Evolutionary conservation across 2,329 filamentous ascomycete genomes (phyloP), one percentile per base, ranked within the genome.

Genomic region (Xylariales sp.): DNA sequence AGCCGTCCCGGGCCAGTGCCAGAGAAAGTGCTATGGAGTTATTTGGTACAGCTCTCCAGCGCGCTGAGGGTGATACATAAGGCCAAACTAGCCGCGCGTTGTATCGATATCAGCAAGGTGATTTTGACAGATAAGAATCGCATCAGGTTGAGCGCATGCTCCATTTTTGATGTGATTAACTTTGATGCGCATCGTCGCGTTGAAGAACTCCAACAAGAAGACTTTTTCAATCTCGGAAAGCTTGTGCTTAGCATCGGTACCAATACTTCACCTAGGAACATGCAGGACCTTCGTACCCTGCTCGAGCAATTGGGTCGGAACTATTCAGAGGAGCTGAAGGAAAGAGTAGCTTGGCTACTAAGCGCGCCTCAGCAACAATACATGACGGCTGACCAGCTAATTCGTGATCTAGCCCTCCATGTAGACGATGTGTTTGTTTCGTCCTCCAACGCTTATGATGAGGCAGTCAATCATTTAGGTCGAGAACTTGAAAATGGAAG

Each of bases 401-500:
- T 97, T 23, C 87, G 85, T 28, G 90, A 91, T 54, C 95, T 98
- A 69, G 89, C 93, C 1, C 86, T 88, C 30, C 93, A 97, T 75
- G 85, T 97, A 68, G 87, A 93, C 52, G 86, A 90, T 5, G 87
- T 90, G 0, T 89, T 97, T 69, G 93, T 97, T 78, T 91, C 90
- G 66, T 87, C 89, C 8, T 87, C 96, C n/a, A 94, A 96, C 71
- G 85, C 89, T 43, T 87, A 92, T 65, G 96, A 99, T 77, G 88
- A 90, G 14, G 83, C 94, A 18, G 90, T 86, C 45, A 89, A 87
- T 16, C 89, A 93, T 60, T 83, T 98, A 32, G 89, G 86, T 72
- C 87, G 90, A 45, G 95, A 97, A 78, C 86, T 98, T 5, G 96
- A 98, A 78, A 98, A 98, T 74, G 94, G 91, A 9, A 90, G 96